These are phyloP conservation scores for Hypholoma sublateritium DNA, from an alignment of 768 basidiomycete genomes.

Conservation along the genomic window DNA sequence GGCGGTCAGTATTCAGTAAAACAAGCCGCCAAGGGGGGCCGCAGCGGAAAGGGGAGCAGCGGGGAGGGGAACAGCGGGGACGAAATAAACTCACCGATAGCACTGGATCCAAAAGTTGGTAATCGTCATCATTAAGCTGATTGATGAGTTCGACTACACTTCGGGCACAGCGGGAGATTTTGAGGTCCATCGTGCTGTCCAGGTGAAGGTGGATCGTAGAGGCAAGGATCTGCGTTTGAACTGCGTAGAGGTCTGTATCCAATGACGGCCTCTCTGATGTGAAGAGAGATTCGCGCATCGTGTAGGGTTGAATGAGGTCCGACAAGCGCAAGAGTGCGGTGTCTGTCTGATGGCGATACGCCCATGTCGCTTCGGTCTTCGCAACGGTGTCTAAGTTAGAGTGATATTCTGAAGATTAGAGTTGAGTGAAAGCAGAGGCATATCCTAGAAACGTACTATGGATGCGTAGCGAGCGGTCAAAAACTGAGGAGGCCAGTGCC, in stretches of 20 bases:
- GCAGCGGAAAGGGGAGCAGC: background rate
- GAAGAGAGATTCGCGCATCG: conserved; percentile 30
- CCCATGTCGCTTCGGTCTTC: conserved; percentile 32
- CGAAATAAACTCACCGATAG: conserved; percentile 40
- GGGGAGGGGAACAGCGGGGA: background rate
- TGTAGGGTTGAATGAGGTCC: conserved; percentile 35
- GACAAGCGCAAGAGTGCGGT: conserved; percentile 46
- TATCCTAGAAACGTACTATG: conserved; percentile 16
- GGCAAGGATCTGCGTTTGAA: conserved; percentile 50
- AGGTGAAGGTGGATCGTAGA: conserved; percentile 52
- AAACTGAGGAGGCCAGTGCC: conserved; percentile 51
- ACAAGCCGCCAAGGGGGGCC: background rate
- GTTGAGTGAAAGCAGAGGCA: background rate
- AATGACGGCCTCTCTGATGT: conserved; percentile 30
- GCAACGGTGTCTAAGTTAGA: conserved; percentile 17
- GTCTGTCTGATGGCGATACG: conserved; percentile 42
- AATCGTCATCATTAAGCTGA: conserved; percentile 49
- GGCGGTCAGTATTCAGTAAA: background rate
- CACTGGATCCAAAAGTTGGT: conserved; percentile 53
- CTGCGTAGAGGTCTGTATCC: conserved; percentile 42
- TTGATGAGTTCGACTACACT: conserved; percentile 44
- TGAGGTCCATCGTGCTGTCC: conserved; percentile 36
- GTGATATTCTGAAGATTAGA: background rate
- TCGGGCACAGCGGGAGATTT: conserved; percentile 43
- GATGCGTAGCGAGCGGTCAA: conserved; percentile 51